These are phyloP conservation scores for Colletotrichum phormii DNA, from an alignment of 2,329 filamentous ascomycete species.

Conservation along the genomic window DNA sequence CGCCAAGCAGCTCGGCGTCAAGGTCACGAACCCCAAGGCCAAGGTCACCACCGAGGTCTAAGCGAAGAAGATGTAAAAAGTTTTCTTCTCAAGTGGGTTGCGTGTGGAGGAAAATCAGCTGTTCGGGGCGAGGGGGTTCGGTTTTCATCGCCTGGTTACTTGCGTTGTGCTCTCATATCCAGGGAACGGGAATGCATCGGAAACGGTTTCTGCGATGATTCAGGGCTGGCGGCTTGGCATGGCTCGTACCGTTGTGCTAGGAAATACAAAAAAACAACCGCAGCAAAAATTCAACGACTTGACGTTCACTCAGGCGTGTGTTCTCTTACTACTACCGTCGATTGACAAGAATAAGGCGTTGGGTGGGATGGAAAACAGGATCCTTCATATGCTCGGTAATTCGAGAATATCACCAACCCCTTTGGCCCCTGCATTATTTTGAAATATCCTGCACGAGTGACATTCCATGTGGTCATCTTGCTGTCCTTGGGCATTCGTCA, in stretches of 20 bases:
- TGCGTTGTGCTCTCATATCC: conserved; percentile 37
- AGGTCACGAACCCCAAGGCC: conserved; percentile 99
- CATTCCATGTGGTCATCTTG: not conserved
- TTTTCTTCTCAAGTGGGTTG: not conserved
- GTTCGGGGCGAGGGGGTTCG: conserved; percentile 29
- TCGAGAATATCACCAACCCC: conserved; percentile 15
- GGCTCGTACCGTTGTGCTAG: conserved; percentile 37
- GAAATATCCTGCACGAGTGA: not conserved
- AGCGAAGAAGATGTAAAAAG: conserved; percentile 43
- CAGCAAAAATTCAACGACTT: conserved; percentile 36
- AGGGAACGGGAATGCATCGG: conserved; percentile 38
- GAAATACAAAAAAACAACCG: conserved; percentile 36
- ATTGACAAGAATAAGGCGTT: conserved; percentile 18
- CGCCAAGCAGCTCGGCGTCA: conserved; percentile 98
- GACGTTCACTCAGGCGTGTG: conserved; percentile 23
- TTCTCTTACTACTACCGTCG: conserved; percentile 18
- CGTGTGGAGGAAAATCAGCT: conserved; percentile 19
- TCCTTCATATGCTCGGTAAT: conserved; percentile 21
- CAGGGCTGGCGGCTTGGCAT: conserved; percentile 38
- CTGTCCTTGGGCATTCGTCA: not conserved
- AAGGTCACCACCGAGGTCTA: conserved; percentile 96
- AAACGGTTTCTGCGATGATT: conserved; percentile 38
- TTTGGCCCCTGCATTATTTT: not conserved
- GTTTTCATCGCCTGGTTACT: conserved; percentile 27
- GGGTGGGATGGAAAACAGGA: conserved; percentile 17